Base-by-base conservation (phyloP, 2,329 filamentous ascomycete species). In the Madurella mycetomatis region DNA sequence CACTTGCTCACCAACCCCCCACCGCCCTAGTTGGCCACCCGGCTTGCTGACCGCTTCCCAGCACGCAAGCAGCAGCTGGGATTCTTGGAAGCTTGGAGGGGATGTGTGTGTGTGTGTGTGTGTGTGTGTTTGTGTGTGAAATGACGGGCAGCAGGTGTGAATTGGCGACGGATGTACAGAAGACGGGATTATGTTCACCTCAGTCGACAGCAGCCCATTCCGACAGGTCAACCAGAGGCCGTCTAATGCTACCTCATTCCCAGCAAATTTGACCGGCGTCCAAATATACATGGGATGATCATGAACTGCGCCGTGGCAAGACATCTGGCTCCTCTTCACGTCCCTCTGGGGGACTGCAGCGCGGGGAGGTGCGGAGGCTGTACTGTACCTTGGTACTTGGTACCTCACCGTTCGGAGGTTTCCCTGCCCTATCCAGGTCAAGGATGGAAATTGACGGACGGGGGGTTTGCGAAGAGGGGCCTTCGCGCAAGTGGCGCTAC, bases 391-490 rank as follows among this genome's bases (percentile, higher is more conserved):
- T n/a, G n/a, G 46, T 49, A 32, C 50, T 47, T 39, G 46, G 47
- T 56, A 49, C 51, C 40, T 54, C 44, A 39, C 31, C 39, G 9
- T 32, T 57, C 51, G 50, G 51, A 55, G 44, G 32, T 37, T 56
- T 43, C 51, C 41, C 41, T 44, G 41, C 42, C 43, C 56, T 49
- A 53, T 49, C 53, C 53, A 47, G 42, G 45, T 44, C 41, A 12
- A 49, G 55, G 41, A 50, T 47, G 41, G 48, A 39, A 42, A 41
- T 25, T 34, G 53, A 32, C 37, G 19, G 34, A 19, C 44, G 43
- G 43, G 18, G 41, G 48, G 30, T 44, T 44, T 43, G 16, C 25
- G 25, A 42, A 34, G 17, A 45, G 47, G 41, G 15, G 34, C n/a
- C 25, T 45, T 18, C 18, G 39, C 18, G 39, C 49, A 25, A 30